These are phyloP conservation scores for Cadophora sp. DNA, from an alignment of 2,329 filamentous ascomycete genomes.

Conservation along the genomic window DNA sequence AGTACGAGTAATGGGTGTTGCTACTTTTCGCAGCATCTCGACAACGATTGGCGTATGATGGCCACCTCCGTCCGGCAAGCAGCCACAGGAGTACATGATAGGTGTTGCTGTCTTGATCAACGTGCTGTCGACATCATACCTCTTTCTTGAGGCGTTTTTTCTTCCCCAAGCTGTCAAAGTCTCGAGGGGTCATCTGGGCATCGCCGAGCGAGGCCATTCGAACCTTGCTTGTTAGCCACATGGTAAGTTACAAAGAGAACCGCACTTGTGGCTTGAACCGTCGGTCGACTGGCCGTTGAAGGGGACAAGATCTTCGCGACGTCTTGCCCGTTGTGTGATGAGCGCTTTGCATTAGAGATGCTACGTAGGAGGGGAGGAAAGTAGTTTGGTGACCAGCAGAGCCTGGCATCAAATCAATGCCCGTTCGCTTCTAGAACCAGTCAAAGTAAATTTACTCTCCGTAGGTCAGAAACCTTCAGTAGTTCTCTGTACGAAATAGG, in stretches of 20 bases:
- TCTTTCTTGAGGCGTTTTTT: background rate
- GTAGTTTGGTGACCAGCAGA: background rate
- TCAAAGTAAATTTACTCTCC: background rate
- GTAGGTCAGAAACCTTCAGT: background rate
- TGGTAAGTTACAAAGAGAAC: conserved; percentile 12
- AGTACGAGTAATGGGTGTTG: conserved; percentile 11
- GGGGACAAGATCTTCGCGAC: conserved; percentile 22
- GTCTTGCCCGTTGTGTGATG: background rate
- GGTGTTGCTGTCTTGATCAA: conserved; percentile 13
- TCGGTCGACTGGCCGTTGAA: conserved; percentile 18
- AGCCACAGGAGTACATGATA: conserved; percentile 18
- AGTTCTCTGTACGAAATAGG: too few species aligned
- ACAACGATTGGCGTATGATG: conserved; percentile 1
- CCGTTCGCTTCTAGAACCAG: conserved; percentile 1
- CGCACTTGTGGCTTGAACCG: conserved; percentile 31
- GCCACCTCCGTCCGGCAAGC: background rate
- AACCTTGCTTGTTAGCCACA: conserved; percentile 19
- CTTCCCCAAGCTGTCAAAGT: conserved; percentile 14
- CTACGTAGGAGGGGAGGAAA: too few species aligned
- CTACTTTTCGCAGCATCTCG: background rate
- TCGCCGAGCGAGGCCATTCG: conserved; percentile 1
- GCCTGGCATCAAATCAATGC: conserved; percentile 9
- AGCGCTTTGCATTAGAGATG: background rate
- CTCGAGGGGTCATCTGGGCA: conserved; percentile 20
- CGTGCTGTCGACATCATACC: conserved; percentile 21